Percentiles rank a stretch among this genome's conserved stretches.
Conservation (phyloP, 129 eudicot species). For the Tagetes patula region DNA sequence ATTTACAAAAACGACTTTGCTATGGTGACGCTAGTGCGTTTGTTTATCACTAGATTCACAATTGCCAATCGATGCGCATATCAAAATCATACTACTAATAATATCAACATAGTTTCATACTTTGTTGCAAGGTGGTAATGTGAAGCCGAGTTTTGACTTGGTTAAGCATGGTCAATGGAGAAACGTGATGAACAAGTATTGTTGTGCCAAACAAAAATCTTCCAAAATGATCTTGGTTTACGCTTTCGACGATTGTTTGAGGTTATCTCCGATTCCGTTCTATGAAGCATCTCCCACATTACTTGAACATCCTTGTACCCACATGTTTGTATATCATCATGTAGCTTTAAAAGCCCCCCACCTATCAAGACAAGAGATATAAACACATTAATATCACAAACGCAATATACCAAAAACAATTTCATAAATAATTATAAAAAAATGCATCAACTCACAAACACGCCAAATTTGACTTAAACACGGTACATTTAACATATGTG, state of each 20-base stretch:
- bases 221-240: slow-evolving; percentile 59
- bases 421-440: not conserved
- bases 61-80: slow-evolving; percentile 30
- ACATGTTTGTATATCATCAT: slow-evolving; percentile 75
- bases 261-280: slow-evolving; percentile 60
- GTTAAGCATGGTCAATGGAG: slow-evolving; percentile 47
- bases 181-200: slow-evolving; percentile 39
- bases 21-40: slow-evolving; percentile 14
- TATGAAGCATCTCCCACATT: slow-evolving; percentile 92
- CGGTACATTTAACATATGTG: not conserved
- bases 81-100: slow-evolving; percentile 31
- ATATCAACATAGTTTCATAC: slow-evolving; percentile 14
- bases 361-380: slow-evolving; percentile 33
- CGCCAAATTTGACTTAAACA: too few species aligned
- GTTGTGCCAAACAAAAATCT: slow-evolving; percentile 55
- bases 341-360: slow-evolving; percentile 68
- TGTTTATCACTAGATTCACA: slow-evolving; percentile 19
- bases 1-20: slow-evolving; percentile 48
- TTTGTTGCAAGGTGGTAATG: slow-evolving; percentile 36
- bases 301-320: slow-evolving; percentile 86
- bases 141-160: slow-evolving; percentile 25
- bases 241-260: slow-evolving; percentile 42
- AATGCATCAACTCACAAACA: not conserved
- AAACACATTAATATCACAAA: not conserved
- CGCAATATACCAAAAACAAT: not conserved